A percentile compares a stretch with the other conserved stretches of the same genome.
These are phyloP conservation scores for Capsicum pubescens DNA, from an alignment of 257 asterid genomes.

Conservation along the genomic window DNA sequence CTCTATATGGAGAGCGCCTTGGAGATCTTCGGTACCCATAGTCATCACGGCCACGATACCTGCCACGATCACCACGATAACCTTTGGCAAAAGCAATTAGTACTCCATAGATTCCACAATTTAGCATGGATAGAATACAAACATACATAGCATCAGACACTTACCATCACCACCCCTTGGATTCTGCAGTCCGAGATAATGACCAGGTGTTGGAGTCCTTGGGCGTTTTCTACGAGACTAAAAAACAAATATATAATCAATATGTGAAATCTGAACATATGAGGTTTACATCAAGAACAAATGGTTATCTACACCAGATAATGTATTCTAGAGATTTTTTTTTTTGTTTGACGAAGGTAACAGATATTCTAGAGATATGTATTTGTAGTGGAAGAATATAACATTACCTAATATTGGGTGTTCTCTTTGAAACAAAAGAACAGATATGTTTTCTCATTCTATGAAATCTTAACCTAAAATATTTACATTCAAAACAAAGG, in stretches of 20 bases:
- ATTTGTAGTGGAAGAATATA: not conserved
- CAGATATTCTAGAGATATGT: not conserved
- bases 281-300: conserved; percentile 15
- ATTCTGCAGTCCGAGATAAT: conserved; percentile 84
- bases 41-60: conserved; percentile 83
- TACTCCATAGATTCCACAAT: not conserved
- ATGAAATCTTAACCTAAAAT: conserved; percentile 15
- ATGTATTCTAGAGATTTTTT: not conserved
- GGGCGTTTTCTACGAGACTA: conserved; percentile 60
- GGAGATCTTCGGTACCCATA: conserved; percentile 86
- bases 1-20: conserved; percentile 56
- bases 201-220: conserved; percentile 96
- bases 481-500: not conserved
- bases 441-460: conserved; percentile 32
- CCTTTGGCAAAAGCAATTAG: conserved; percentile 26
- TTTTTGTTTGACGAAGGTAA: too few relatives aligned
- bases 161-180: conserved; percentile 26
- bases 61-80: conserved; percentile 37
- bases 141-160: conserved; percentile 18
- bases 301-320: not conserved
- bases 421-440: conserved; percentile 46
- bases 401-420: conserved; percentile 32
- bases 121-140: not conserved
- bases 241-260: conserved; percentile 28
- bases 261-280: not conserved